Percentiles rank a stretch among this genome's conserved stretches.
These are phyloP conservation scores for Sambucus nigra DNA, from an alignment of 129 eudicot genomes.

Conservation along the genomic window DNA sequence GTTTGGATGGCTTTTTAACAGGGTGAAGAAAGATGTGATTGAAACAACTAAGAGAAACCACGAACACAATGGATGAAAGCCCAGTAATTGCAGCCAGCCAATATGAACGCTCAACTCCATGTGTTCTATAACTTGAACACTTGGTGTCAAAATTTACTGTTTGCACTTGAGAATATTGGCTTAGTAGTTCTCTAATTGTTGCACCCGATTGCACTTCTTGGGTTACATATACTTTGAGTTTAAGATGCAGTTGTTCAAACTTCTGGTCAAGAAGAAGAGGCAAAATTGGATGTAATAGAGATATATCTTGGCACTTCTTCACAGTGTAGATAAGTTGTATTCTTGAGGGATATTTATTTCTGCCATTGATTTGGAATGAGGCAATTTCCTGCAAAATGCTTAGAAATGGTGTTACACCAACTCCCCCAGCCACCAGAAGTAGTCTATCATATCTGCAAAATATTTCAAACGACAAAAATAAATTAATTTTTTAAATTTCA, in stretches of 20 bases:
- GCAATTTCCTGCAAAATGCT: conserved; percentile 70
- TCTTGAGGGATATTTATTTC: conserved; percentile 28
- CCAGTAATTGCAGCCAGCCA: conserved; percentile 38
- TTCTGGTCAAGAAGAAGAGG: conserved; percentile 39
- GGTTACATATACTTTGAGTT: conserved; percentile 62
- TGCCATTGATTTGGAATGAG: conserved; percentile 13
- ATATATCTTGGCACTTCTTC: conserved; percentile 51
- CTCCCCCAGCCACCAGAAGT: conserved; percentile 81
- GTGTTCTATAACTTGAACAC: conserved; percentile 25
- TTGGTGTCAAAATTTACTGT: conserved; percentile 28
- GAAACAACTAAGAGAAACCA: conserved; percentile 28
- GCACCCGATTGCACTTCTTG: conserved; percentile 48
- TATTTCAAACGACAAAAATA: background rate
- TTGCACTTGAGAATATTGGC: conserved; percentile 38
- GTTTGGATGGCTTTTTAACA: conserved; percentile 30
- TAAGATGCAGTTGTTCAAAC: conserved; percentile 20
- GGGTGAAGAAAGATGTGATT: conserved; percentile 39
- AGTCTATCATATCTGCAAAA: conserved; percentile 65
- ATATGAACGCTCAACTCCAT: conserved; percentile 40
- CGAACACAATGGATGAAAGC: conserved; percentile 42
- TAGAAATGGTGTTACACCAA: conserved; percentile 81
- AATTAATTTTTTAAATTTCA: no score
- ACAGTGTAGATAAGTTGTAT: conserved; percentile 62
- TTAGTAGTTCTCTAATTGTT: conserved; percentile 39
- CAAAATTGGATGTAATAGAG: conserved; percentile 39